A percentile compares a stretch with the other conserved stretches of the same genome.
phyloP scores from a whole-genome alignment of 2,329 filamentous ascomycete genomes.

The Exserohilum rostratum region DNA sequence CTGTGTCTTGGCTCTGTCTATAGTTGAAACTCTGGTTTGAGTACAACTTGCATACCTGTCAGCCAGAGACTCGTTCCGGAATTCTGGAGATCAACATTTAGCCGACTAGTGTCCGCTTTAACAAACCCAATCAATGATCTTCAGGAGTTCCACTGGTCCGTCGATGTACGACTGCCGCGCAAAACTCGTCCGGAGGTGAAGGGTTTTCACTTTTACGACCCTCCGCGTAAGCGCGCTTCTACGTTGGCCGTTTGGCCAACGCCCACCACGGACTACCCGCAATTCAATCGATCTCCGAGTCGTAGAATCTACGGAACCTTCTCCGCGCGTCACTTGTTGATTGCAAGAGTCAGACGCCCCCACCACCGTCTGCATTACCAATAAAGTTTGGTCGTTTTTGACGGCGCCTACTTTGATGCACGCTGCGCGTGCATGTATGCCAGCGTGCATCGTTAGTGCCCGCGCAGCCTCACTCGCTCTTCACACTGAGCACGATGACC shows the following conservation, averaged over 20 bases:
- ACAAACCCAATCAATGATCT: constrained; percentile 9
- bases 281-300: background rate
- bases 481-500: background rate
- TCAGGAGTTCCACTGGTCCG: background rate
- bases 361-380: constrained; percentile 1
- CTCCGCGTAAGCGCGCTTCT: constrained; percentile 7
- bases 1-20: background rate
- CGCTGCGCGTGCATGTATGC: background rate
- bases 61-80: constrained; percentile 8
- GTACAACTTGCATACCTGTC: constrained; percentile 1
- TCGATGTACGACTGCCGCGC: background rate
- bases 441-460: background rate
- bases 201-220: background rate
- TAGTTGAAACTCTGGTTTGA: constrained; percentile 1
- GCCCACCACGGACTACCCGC: constrained; percentile 5
- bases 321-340: background rate
- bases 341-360: background rate
- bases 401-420: background rate
- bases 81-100: constrained; percentile 6
- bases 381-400: constrained; percentile 3
- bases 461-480: constrained; percentile 2
- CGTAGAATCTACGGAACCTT: background rate
- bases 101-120: constrained; percentile 11
- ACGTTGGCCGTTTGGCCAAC: constrained; percentile 6
- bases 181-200: background rate